Conservation (phyloP, 495 filamentous ascomycete genomes). For the Penicillium angulare region DNA sequence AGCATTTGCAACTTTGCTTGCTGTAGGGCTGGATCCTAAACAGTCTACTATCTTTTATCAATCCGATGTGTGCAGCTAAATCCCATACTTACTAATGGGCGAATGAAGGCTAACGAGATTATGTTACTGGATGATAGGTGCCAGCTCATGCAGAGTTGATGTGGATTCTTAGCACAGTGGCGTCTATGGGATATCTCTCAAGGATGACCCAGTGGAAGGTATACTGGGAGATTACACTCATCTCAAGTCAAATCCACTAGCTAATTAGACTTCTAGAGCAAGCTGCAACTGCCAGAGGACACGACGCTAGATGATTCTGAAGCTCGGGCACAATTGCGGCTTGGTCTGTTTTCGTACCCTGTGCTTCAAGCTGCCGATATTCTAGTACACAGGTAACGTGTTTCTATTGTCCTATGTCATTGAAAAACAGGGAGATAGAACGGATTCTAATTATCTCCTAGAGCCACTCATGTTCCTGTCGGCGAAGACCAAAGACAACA, state of each 20-base stretch:
- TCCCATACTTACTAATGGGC: background rate
- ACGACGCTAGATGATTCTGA: conserved; percentile 49
- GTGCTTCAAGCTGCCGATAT: conserved; percentile 96
- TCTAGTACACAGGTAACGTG: conserved; percentile 73
- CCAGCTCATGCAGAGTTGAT: conserved; percentile 81
- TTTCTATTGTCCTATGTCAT: no score
- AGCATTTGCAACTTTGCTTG: conserved; percentile 75
- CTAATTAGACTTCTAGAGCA: conserved; percentile 55
- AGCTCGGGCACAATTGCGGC: conserved; percentile 61
- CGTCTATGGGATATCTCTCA: conserved; percentile 82
- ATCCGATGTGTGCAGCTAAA: conserved; percentile 50
- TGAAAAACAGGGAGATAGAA: no score
- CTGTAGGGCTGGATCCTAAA: conserved; percentile 76
- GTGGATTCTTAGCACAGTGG: conserved; percentile 92
- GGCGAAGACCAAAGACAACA: conserved; percentile 93
- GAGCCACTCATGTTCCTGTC: conserved; percentile 92
- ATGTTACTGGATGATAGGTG: conserved; percentile 47
- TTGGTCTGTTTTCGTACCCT: conserved; percentile 95
- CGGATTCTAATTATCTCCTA: conserved; percentile 25
- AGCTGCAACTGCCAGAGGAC: conserved; percentile 59
- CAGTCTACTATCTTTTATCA: conserved; percentile 84
- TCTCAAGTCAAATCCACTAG: background rate
- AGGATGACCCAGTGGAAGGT: conserved; percentile 99
- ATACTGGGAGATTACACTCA: conserved; percentile 18
- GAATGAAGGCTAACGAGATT: background rate